Base-by-base conservation (phyloP, 2,329 filamentous ascomycete genomes). In the Aotearoamyces nothofagi region DNA sequence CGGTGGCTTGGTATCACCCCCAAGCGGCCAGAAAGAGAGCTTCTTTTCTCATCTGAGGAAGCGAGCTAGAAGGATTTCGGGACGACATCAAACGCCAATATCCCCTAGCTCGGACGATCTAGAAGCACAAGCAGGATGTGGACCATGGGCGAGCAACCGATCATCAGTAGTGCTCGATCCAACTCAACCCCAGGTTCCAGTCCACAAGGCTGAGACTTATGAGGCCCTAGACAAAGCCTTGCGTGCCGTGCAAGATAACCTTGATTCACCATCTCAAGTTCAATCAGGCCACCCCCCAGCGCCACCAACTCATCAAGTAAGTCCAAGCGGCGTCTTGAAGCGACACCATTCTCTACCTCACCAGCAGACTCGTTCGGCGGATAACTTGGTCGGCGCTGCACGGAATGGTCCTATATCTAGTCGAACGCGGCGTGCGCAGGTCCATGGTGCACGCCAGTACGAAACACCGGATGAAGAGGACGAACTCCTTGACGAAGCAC, bases 21-120 rank as follows among this genome's bases (percentile, higher is more conserved):
- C 77, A 0, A 76, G 68, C 43, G 80, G 69, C 11, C 80, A 84
- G 32, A 92, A 92, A 49, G 90, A 98, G 53, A 83, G 90, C 53
- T 98, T 98, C 61, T 98, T 98, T 57, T 96, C 90, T 1, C 90
- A 98, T 50, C 66, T 98, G 5, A 72, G 90, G 32, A 98, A 98
- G 56, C 77, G 87, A 29, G 90, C 92, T 15, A 72, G 90, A 42
- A 70, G 90, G 41, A 76, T 98, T 35, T 98, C 90, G 15, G 90
- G 90, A 26, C 76, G 87, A 33, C 84, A 93, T 20, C 81, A 87
- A 49, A 76, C 74, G 9, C 77, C 82, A 5, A 71, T 78, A 33
- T 81, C 83, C 11, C 78, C 83, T 6, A 71, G 67, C 24, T 74
- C 76, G 31, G 86, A 94, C 42, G 87, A 96, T 46, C 61, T 92